These are phyloP conservation scores for Prunus fruticosa DNA, from an alignment of 306 rosid genomes.

Conservation along the genomic window DNA sequence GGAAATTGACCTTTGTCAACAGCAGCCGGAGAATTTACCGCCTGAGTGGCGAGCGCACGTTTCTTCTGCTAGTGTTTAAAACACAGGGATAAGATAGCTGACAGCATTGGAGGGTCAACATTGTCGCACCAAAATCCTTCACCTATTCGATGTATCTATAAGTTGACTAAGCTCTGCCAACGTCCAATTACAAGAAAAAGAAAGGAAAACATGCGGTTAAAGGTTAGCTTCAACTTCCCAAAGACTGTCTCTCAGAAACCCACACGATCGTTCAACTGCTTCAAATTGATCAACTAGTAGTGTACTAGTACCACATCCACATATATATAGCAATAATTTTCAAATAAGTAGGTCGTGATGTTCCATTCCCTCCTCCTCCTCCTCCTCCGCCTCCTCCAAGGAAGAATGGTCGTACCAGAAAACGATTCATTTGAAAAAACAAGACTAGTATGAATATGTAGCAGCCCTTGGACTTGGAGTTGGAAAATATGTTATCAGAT, in stretches of 20 bases:
- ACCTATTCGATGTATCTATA: neutral
- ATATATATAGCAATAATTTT: no score
- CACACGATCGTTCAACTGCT: constrained; percentile 28
- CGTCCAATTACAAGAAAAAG: neutral
- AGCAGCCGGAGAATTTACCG: neutral
- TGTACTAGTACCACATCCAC: no score
- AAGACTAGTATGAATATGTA: no score
- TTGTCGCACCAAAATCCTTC: constrained; percentile 10
- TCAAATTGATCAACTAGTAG: neutral
- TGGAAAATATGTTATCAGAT: no score
- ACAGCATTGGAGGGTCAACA: constrained; percentile 9
- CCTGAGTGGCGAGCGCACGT: constrained; percentile 6
- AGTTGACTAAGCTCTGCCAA: neutral
- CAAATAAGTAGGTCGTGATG: no score
- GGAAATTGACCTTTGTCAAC: neutral
- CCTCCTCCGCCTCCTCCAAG: no score
- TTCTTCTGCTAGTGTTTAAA: neutral
- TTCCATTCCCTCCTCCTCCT: no score
- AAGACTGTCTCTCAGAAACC: neutral
- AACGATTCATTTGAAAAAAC: no score
- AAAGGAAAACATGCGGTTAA: constrained; percentile 4
- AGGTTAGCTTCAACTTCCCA: constrained; percentile 41
- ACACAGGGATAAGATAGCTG: no score
- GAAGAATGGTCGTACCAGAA: no score
- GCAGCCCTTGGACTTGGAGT: no score